These are phyloP conservation scores for Fusarium papillatum DNA, from an alignment of 2,329 filamentous ascomycete species.

Conservation along the genomic window DNA sequence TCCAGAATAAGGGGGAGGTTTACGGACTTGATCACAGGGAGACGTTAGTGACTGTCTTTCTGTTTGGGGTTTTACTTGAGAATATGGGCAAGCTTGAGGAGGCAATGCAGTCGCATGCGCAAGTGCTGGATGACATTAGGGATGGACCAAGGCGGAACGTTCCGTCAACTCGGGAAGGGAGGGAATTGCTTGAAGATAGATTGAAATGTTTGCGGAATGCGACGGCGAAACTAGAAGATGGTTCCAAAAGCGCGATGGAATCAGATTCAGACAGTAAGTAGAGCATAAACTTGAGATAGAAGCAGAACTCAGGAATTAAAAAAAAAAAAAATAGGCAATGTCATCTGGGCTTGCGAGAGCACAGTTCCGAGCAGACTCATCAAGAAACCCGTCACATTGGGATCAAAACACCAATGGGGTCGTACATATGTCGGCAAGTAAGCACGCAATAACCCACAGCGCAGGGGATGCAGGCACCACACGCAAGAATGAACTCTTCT, in stretches of 20 bases:
- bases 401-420: not conserved
- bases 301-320: not conserved
- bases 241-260: not conserved
- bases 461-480: too few relatives aligned
- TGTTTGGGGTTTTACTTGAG: not conserved
- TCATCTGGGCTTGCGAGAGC: not conserved
- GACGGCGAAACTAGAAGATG: too few relatives aligned
- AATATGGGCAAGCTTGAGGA: not conserved
- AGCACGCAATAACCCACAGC: too few relatives aligned
- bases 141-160: not conserved
- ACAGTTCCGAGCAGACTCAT: not conserved
- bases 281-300: not conserved
- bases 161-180: not conserved
- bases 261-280: too few relatives aligned
- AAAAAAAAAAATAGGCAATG: too few relatives aligned
- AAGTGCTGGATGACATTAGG: not conserved
- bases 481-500: not conserved
- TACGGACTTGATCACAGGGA: not conserved
- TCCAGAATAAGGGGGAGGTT: not conserved
- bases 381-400: not conserved
- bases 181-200: not conserved
- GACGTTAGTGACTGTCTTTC: not conserved
- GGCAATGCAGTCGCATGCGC: not conserved
- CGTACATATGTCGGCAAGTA: too few relatives aligned
- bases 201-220: not conserved